Evolutionary conservation across 441 rosid genomes (phyloP).

Genomic region (Populus hybrid): DNA sequence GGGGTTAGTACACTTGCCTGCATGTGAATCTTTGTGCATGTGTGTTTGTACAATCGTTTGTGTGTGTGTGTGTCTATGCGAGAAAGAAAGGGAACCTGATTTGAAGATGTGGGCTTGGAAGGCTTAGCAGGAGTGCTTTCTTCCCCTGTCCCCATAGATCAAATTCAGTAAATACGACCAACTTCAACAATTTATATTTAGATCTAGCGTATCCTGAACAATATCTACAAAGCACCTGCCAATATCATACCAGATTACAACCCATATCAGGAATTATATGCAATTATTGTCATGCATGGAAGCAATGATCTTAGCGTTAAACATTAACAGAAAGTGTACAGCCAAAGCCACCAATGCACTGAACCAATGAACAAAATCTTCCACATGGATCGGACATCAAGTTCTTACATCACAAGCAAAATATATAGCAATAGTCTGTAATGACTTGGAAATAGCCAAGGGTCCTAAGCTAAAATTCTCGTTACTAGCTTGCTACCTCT

Average conservation of each 20-base stretch:
- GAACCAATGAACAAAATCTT: background rate
- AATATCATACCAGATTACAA: constrained; percentile 12
- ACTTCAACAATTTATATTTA: constrained; percentile 13
- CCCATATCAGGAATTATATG: constrained; percentile 11
- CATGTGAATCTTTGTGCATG: background rate
- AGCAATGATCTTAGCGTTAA: background rate
- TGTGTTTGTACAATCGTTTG: background rate
- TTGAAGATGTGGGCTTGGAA: constrained; percentile 67
- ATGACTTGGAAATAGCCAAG: background rate
- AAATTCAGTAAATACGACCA: constrained; percentile 9
- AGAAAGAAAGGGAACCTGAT: constrained; percentile 44
- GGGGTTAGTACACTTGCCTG: background rate
- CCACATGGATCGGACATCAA: background rate
- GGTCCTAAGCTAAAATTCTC: background rate
- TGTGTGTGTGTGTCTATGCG: background rate
- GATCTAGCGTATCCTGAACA: constrained; percentile 8
- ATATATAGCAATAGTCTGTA: background rate
- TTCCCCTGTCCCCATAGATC: constrained; percentile 72
- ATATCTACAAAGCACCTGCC: constrained; percentile 28
- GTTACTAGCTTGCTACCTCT: background rate
- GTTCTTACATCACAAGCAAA: background rate
- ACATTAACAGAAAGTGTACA: background rate
- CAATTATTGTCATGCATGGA: constrained; percentile 6
- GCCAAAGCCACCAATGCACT: background rate
- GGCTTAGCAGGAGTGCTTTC: constrained; percentile 67